phyloP scores from a whole-genome alignment of 352 stramenopile genomes.

The Phytophthora kernoviae region DNA sequence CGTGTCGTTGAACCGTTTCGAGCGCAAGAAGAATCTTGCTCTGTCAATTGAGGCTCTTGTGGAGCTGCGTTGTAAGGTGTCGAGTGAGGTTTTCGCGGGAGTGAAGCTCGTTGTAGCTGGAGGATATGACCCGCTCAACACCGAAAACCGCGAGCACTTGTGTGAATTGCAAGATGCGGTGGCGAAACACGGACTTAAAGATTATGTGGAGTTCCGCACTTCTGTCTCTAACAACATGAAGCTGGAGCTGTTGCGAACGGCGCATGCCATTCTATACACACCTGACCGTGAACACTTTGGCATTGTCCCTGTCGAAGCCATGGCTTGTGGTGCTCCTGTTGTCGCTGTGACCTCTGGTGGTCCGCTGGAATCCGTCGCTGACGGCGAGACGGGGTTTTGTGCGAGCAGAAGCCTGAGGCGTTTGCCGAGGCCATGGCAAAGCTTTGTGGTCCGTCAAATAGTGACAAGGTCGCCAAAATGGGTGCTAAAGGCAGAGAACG shows the following conservation, averaged over 20 bases:
- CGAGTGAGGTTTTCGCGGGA: constrained; percentile 42
- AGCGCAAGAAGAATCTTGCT: constrained; percentile 98
- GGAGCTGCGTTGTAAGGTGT: constrained; percentile 49
- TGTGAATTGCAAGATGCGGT: constrained; percentile 88
- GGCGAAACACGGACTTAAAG: constrained; percentile 42
- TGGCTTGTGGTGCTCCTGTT: constrained; percentile 94
- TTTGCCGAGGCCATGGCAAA: constrained; percentile 71
- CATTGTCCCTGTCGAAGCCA: constrained; percentile 99
- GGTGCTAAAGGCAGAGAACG: constrained; percentile 54
- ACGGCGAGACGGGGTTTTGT: constrained; percentile 88
- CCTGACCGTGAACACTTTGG: constrained; percentile 98
- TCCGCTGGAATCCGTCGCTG: constrained; percentile 95
- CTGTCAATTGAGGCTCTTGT: constrained; percentile 87
- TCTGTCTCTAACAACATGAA: constrained; percentile 91
- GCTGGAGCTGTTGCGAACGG: constrained; percentile 82
- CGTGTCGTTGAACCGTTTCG: constrained; percentile 98
- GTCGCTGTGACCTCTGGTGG: constrained; percentile 95
- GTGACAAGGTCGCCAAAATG: constrained; percentile 42
- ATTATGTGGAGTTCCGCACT: constrained; percentile 87
- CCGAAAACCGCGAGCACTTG: constrained; percentile 96
- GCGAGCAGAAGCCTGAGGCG: constrained; percentile 53
- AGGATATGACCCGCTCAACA: constrained; percentile 95
- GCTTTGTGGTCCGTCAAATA: constrained; percentile 47
- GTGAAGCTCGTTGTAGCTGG: constrained; percentile 93
- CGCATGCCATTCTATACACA: constrained; percentile 95